A percentile compares a stretch with the other conserved stretches of the same genome.
phyloP scores from a whole-genome alignment of 805 yeast species.

The Starmera caribaea region DNA sequence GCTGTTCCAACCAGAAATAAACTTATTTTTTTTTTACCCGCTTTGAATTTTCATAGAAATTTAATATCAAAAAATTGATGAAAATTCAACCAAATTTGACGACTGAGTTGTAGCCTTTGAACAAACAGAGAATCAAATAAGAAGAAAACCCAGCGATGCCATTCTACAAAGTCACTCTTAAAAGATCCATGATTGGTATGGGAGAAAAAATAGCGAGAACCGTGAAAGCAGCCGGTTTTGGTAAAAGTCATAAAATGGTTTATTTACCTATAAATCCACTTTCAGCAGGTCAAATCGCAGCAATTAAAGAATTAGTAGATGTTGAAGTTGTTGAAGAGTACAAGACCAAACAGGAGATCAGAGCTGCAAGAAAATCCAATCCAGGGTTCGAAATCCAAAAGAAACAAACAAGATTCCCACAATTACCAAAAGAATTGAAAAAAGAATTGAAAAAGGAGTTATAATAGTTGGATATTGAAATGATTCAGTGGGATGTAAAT shows the following conservation, averaged over 20 bases:
- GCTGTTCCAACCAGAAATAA: neutral
- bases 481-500: neutral
- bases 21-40: neutral
- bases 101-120: too few species aligned
- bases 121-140: too few species aligned
- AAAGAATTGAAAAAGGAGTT: neutral
- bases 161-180: slow-evolving; percentile 62
- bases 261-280: slow-evolving; percentile 69
- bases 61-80: neutral
- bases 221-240: slow-evolving; percentile 64
- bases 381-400: slow-evolving; percentile 54
- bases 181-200: slow-evolving; percentile 78
- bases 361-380: slow-evolving; percentile 41
- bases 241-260: slow-evolving; percentile 60
- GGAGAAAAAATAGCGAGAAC: slow-evolving; percentile 61
- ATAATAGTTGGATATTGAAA: neutral
- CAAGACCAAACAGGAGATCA: slow-evolving; percentile 41
- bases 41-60: neutral
- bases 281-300: slow-evolving; percentile 75
- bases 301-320: slow-evolving; percentile 76
- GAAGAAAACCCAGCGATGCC: slow-evolving; percentile 19
- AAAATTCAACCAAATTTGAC: neutral
- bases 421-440: neutral
- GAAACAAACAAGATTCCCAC: neutral
- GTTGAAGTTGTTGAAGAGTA: slow-evolving; percentile 61